Evolutionary conservation across 2,329 filamentous ascomycete species (phyloP), one percentile per base, ranked within the genome.

Genomic region (Colletotrichum melonis): DNA sequence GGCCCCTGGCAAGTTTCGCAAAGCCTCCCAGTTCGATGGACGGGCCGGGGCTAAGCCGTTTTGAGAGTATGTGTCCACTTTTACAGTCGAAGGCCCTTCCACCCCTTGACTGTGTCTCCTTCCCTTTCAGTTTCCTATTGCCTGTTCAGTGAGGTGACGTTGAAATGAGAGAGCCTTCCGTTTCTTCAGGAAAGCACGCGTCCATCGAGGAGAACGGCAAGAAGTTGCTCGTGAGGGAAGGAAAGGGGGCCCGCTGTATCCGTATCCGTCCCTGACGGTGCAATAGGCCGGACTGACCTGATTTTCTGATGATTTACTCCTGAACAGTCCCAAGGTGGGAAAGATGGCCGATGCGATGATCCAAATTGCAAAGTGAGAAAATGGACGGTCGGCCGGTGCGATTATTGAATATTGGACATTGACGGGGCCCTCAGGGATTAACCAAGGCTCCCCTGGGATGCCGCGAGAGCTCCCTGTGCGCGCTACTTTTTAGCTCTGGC

Each of bases 1-100:
- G 54, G 46, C 65, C 66, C 66, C 70, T 60, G 42, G 59, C 66
- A 59, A 58, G 58, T 69, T 58, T 72, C 70, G 66, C 66, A 72
- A 69, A 69, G 54, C 64, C 66, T 19, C 38, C 58, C 65, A 69
- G 65, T 26, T 69, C 55, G 59, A 59, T 55, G 59, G 66, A 24
- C 32, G 42, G 58, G 26, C 66, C 66, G 55, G 55, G 11, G 32
- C 66, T 57, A 69, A 42, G 11, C 70, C 42, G 19, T 19, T 46
- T 64, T 54, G 6, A 26, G 66, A 16, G 0, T 19, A 4, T 1
- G 4, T 19, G 8, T 16, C 70, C 70, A 46, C 66, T 72, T 72
- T 55, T 35, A 4, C 28, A 32, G n/a, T 2, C 9, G 42, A 32
- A 14, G 19, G 26, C 32, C 59, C 5, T 42, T 69, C 59, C 70